These are phyloP conservation scores for Sphaerobolus stellatus DNA, from an alignment of 1,284 basidiomycete genomes.

Conservation along the genomic window DNA sequence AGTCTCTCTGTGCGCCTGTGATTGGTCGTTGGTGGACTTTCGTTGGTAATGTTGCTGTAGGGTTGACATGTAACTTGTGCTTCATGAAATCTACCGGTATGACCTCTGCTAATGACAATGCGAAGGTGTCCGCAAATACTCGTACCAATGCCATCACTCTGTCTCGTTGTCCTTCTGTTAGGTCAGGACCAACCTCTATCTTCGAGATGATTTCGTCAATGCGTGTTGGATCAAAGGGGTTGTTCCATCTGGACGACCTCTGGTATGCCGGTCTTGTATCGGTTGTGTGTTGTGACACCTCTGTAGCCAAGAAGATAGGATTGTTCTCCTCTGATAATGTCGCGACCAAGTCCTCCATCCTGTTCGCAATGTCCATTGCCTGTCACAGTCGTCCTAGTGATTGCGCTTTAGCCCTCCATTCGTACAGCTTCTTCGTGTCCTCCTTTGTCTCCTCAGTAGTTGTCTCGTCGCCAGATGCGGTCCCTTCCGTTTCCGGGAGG, in stretches of 20 bases:
- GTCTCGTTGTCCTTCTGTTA: slow-evolving; percentile 11
- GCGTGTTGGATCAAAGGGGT: slow-evolving; percentile 24
- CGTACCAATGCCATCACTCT: slow-evolving; percentile 8
- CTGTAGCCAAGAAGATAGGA: too few relatives aligned
- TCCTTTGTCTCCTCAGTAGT: too few relatives aligned
- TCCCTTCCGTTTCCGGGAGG: too few relatives aligned
- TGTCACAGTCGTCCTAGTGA: too few relatives aligned
- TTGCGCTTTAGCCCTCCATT: too few relatives aligned
- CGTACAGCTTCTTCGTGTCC: too few relatives aligned
- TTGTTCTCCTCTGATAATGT: too few relatives aligned
- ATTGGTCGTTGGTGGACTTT: slow-evolving; percentile 21
- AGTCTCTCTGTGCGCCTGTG: slow-evolving; percentile 29
- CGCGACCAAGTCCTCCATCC: too few relatives aligned
- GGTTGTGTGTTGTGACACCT: too few relatives aligned
- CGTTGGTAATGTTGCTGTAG: slow-evolving; percentile 12
- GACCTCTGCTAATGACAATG: slow-evolving; percentile 16
- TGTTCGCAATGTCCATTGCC: too few relatives aligned
- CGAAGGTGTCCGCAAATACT: slow-evolving; percentile 19
- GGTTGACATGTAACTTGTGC: slow-evolving; percentile 21
- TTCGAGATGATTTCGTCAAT: slow-evolving; percentile 23
- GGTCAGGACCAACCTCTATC: slow-evolving; percentile 20
- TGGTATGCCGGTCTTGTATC: too few relatives aligned
- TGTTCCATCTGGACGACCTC: slow-evolving; percentile 12
- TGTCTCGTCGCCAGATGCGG: too few relatives aligned
- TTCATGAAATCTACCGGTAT: slow-evolving; percentile 13